phyloP scores from a whole-genome alignment of 345 rosid genomes.

The Firmiana major region DNA sequence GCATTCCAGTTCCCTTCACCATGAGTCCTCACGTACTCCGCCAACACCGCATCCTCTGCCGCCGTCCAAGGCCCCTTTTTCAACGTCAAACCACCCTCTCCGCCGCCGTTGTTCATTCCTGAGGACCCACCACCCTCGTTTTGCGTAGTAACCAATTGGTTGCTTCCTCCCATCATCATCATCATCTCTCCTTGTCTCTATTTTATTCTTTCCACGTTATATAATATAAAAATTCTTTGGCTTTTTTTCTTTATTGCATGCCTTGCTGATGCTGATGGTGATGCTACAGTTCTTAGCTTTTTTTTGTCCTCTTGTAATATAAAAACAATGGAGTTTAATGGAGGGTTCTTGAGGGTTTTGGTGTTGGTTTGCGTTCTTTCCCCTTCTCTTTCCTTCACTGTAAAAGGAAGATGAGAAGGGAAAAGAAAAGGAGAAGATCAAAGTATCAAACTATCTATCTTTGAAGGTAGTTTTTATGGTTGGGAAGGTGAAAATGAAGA shows the following conservation, averaged over 20 bases:
- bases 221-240: background rate
- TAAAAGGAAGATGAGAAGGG: background rate
- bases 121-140: slow-evolving; percentile 25
- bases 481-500: background rate
- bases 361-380: background rate
- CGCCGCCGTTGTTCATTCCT: slow-evolving; percentile 4
- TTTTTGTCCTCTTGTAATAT: background rate
- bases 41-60: slow-evolving; percentile 43
- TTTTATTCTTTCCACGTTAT: no score
- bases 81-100: slow-evolving; percentile 21
- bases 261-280: no score
- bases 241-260: no score
- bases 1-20: slow-evolving; percentile 68
- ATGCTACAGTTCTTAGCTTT: background rate
- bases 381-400: slow-evolving; percentile 3
- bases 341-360: background rate
- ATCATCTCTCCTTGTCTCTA: no score
- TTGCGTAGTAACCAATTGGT: background rate
- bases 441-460: background rate
- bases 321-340: background rate
- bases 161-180: no score
- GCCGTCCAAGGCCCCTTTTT: slow-evolving; percentile 67
- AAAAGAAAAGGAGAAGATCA: background rate
- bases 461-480: background rate
- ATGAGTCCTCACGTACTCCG: slow-evolving; percentile 46